A percentile compares a stretch with the other conserved stretches of the same genome.
Conservation (phyloP, 768 basidiomycete species). For the Serendipita sp. region DNA sequence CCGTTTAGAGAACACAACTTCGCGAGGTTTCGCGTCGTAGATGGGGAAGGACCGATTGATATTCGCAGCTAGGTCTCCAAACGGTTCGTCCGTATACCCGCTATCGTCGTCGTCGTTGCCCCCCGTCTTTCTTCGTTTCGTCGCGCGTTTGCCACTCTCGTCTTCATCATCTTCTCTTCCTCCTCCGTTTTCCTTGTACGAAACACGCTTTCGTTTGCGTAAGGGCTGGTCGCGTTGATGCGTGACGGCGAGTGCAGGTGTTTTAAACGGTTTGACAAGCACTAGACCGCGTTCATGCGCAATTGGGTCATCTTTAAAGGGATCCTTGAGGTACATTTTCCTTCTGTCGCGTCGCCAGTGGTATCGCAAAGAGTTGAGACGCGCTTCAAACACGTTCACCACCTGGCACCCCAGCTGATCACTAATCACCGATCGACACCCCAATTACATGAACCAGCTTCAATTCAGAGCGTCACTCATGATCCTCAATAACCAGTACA, state of each 20-base stretch:
- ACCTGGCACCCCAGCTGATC: not conserved
- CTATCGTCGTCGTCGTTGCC: slow-evolving; percentile 44
- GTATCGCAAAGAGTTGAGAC: not conserved
- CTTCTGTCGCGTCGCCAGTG: not conserved
- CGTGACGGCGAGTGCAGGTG: slow-evolving; percentile 33
- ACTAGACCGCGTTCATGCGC: not conserved
- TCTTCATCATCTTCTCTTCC: slow-evolving; percentile 34
- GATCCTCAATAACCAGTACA: no score
- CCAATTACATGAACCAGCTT: no score
- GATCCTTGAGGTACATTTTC: not conserved
- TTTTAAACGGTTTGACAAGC: slow-evolving; percentile 53
- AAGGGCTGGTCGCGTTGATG: slow-evolving; percentile 43
- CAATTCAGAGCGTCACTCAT: no score
- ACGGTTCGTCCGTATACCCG: slow-evolving; percentile 40
- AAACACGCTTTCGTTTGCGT: slow-evolving; percentile 77
- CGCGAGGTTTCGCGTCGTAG: slow-evolving; percentile 66
- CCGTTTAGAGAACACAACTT: slow-evolving; percentile 33
- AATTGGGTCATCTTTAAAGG: not conserved
- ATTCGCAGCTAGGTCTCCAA: slow-evolving; percentile 35
- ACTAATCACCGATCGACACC: no score
- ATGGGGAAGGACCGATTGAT: slow-evolving; percentile 54
- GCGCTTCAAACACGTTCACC: not conserved
- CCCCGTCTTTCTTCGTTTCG: slow-evolving; percentile 49
- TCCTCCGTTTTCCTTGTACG: slow-evolving; percentile 47
- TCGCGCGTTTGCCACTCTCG: slow-evolving; percentile 37